Evolutionary conservation across 495 filamentous ascomycete genomes (phyloP), one percentile per base, ranked within the genome.

Genomic region (Mytilinidion resinicola): DNA sequence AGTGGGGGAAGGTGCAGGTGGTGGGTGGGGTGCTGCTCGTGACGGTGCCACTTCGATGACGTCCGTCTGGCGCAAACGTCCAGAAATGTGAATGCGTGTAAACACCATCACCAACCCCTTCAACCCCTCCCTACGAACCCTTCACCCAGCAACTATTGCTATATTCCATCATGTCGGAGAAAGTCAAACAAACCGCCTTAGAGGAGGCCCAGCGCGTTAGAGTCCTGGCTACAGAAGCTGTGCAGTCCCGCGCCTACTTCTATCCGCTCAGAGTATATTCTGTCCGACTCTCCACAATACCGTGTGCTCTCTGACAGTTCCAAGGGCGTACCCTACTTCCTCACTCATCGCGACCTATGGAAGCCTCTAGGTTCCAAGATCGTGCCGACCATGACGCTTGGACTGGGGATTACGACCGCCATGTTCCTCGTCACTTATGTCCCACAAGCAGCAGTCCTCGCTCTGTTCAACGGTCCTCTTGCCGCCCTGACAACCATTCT

Each of bases 401-500:
- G 73, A 14, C 36, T 73, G 1, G 69, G 71, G 30, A 59, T 76
- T 30, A 72, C 70, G 4, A 58, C 72, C 12, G 66, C 85, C 38
- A 80, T 96, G 86, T 97, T 98, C 73, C 74, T 86, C 66, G 85
- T 96, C 72, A 87, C 91, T 52, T 98, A 96, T 69, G 70, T 96
- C 36, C 93, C 93, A 0, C 93, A 98, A 74, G 79, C 88, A 36
- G 86, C 89, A 8, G 69, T 90, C 38, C 74, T 96, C 33, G 78
- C 88, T 56, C 82, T 96, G 66, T 84, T 95, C 51, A 91, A 89
- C 55, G 93, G 93, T 0, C 92, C 92, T 0, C 72, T 96, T 1
- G 88, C 89, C 14, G 87, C 88, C 20, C 69, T 95, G 51, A 87
- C 85, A 4, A 87, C 91, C 0, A 78, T 83, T 0, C 69, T 96